Conservation (phyloP, 163 green algal genomes). For the Scenedesmus sp. region DNA sequence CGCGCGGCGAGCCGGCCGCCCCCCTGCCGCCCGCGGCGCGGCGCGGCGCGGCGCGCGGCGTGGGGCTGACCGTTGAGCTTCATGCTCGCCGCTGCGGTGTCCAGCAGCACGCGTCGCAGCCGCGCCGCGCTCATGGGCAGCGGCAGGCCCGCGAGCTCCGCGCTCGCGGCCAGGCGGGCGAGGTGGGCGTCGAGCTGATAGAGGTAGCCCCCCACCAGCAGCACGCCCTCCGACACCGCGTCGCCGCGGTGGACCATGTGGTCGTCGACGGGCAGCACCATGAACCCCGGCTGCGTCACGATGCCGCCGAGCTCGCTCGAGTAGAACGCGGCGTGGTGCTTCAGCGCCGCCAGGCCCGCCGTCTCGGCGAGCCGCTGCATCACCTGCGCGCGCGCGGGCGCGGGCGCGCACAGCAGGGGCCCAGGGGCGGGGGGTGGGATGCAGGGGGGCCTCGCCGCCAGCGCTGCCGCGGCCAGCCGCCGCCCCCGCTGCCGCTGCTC, state of each 20-base stretch:
- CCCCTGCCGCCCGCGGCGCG: too few relatives aligned
- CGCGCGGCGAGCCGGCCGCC: too few relatives aligned
- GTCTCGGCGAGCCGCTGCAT: slow-evolving; percentile 33
- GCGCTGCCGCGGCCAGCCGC: too few relatives aligned
- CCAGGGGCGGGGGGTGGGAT: neutral
- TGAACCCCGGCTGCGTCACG: slow-evolving; percentile 82
- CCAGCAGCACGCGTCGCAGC: slow-evolving; percentile 78
- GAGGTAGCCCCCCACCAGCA: slow-evolving; percentile 76
- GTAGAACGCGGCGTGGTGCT: slow-evolving; percentile 78
- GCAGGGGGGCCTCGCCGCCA: neutral
- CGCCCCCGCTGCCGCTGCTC: too few relatives aligned
- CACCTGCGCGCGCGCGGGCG: slow-evolving; percentile 17
- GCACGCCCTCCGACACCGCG: slow-evolving; percentile 76
- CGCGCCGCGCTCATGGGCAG: slow-evolving; percentile 61
- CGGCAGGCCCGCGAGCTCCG: slow-evolving; percentile 61
- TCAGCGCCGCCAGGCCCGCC: neutral
- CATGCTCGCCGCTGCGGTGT: slow-evolving; percentile 80
- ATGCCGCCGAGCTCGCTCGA: slow-evolving; percentile 83
- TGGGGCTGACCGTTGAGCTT: slow-evolving; percentile 67
- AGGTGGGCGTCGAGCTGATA: slow-evolving; percentile 89
- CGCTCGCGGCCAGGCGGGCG: slow-evolving; percentile 59
- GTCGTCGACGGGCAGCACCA: slow-evolving; percentile 89
- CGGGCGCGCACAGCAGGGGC: neutral
- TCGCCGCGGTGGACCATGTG: slow-evolving; percentile 85
- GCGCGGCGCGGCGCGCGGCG: neutral